Evolutionary conservation across 2,329 filamentous ascomycete species (phyloP).

Genomic region (Thelonectria olida): DNA sequence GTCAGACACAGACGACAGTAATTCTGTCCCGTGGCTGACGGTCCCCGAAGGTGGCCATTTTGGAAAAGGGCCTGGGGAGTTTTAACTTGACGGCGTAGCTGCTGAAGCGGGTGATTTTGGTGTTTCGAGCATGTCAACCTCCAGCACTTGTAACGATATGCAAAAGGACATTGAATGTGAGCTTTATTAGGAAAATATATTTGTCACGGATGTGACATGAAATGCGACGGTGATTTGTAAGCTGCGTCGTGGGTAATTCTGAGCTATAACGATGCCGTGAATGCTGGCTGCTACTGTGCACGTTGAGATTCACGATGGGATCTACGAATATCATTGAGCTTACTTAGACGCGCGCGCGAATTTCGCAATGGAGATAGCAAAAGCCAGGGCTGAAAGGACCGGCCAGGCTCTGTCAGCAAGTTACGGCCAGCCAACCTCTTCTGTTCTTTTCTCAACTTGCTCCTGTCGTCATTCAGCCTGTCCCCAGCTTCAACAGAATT

Average conservation of each 20-base stretch:
- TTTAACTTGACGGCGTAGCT: no score
- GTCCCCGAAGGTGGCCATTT: conserved; percentile 8
- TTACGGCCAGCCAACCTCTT: neutral
- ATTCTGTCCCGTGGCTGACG: conserved; percentile 15
- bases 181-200: no score
- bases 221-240: neutral
- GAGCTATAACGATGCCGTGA: neutral
- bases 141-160: no score
- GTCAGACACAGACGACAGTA: conserved; percentile 13
- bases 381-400: neutral
- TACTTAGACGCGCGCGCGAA: no score
- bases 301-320: neutral
- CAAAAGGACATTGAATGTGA: no score
- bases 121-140: no score
- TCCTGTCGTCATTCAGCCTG: neutral
- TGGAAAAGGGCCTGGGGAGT: conserved; percentile 13
- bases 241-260: neutral
- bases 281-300: neutral
- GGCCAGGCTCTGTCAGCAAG: neutral
- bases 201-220: no score
- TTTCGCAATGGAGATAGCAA: no score
- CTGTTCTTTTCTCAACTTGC: neutral
- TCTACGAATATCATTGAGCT: no score
- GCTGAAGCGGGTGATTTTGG: no score
- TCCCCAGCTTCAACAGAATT: no score